Percentiles rank a stretch among this genome's conserved stretches.
Conservation (phyloP, 1,139 yeast genomes). For the Yamadazyma siamensis region DNA sequence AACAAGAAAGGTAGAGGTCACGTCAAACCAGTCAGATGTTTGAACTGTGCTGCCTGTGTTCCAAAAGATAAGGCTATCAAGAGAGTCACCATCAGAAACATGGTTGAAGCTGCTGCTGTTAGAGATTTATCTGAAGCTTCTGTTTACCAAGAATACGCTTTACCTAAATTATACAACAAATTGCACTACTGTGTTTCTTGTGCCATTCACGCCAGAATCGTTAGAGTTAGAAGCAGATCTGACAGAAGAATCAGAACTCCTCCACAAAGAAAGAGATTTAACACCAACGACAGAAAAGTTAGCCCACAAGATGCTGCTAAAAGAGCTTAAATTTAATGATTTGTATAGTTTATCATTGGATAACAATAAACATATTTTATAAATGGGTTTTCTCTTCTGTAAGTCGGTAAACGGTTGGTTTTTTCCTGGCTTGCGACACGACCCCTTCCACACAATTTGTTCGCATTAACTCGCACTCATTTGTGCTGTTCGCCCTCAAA, state of each 20-base stretch:
- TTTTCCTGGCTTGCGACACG: background rate
- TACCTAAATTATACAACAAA: slow-evolving; percentile 99
- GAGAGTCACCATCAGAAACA: slow-evolving; percentile 99
- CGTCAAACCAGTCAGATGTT: slow-evolving; percentile 99
- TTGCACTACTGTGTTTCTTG: slow-evolving; percentile 99
- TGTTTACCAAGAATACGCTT: slow-evolving; percentile 97
- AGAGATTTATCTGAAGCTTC: slow-evolving; percentile 99
- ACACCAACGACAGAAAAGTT: slow-evolving; percentile 84
- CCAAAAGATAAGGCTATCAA: slow-evolving; percentile 99
- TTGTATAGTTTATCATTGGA: slow-evolving; percentile 11
- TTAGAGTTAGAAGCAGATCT: slow-evolving; percentile 98
- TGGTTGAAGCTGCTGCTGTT: slow-evolving; percentile 99
- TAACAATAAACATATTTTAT: slow-evolving; percentile 5
- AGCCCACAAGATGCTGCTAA: slow-evolving; percentile 98
- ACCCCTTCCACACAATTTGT: background rate
- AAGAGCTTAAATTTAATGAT: slow-evolving; percentile 51
- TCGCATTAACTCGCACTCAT: background rate
- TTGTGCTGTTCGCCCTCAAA: too few relatives aligned
- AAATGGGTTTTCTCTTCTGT: background rate
- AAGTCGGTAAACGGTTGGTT: background rate
- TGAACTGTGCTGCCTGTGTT: slow-evolving; percentile 99
- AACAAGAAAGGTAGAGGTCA: slow-evolving; percentile 99
- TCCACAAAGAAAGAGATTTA: slow-evolving; percentile 98
- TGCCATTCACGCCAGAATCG: slow-evolving; percentile 99
- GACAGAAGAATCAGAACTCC: slow-evolving; percentile 99